Evolutionary conservation across 345 rosid genomes (phyloP), one percentile per base, ranked within the genome.

Genomic region (Bruguiera parviflora): DNA sequence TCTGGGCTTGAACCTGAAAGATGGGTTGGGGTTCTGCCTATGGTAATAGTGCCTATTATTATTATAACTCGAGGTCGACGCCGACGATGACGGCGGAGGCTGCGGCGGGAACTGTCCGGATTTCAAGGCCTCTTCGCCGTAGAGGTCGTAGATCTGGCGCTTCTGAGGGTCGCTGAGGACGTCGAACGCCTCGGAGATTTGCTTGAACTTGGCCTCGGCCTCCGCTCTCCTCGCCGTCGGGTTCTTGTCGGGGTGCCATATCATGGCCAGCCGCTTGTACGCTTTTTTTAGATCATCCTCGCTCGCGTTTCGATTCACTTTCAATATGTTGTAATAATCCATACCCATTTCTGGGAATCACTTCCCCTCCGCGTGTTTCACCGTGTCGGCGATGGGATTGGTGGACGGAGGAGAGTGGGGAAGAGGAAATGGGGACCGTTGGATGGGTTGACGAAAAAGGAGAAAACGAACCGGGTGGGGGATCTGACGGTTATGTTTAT

Each of bases 171-270:
- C 91, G 62, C 87, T 83, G 20, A 91, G 82, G 58, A 91, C 93
- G 53, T 79, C 83, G 59, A 73, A 79, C 5, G 98, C 98, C 64
- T 93, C 98, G 19, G 98, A 93, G 71, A 93, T 89, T 77, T 83
- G 92, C 78, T 93, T 93, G 87, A 91, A 93, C 75, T 91, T 93
- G 62, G 92, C 86, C 58, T 93, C 96, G 0, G 98, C 97, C 65
- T 93, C 97, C 9, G 79, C 78, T 22, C 97, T 32, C 67, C 70
- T 77, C 32, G 78, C 29, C 3, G 92, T 65, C 25, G 96, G 98
- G 79, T 89, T 88, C 85, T 94, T 94, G 67, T 94, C 98, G 1
- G 98, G 98, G 79, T 94, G 98, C 98, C 98, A 94, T 35, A 91
- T 91, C 96, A 89, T 91, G 5, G 97, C 97, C 5, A 94, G 86